A percentile compares a stretch with the other conserved stretches of the same genome.
These are phyloP conservation scores for Inonotus obliquus DNA, from an alignment of 1,284 basidiomycete genomes.

Conservation along the genomic window DNA sequence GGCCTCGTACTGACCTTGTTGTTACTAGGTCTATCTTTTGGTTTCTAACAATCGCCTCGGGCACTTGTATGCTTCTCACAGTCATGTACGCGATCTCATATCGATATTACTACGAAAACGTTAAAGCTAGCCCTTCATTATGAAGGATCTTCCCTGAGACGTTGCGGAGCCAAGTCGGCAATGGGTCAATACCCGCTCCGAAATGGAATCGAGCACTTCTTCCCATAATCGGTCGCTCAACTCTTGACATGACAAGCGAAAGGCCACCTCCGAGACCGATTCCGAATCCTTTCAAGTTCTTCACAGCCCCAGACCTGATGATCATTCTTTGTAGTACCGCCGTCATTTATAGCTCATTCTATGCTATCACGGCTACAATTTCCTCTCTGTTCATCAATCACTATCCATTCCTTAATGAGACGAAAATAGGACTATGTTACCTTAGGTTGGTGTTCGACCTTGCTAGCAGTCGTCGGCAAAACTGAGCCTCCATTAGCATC, in stretches of 20 bases:
- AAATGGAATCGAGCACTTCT: conserved; percentile 49
- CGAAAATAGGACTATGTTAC: conserved; percentile 66
- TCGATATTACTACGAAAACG: not conserved
- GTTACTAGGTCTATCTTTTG: conserved; percentile 66
- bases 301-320: conserved; percentile 56
- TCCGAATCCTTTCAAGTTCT: conserved; percentile 55
- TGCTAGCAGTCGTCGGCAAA: conserved; percentile 49
- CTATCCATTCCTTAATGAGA: conserved; percentile 60
- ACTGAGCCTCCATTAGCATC: conserved; percentile 25
- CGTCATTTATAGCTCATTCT: conserved; percentile 55
- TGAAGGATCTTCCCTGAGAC: conserved; percentile 47
- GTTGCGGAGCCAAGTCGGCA: conserved; percentile 47
- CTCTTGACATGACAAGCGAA: conserved; percentile 18
- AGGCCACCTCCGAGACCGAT: conserved; percentile 34
- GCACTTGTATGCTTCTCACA: conserved; percentile 47
- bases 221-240: conserved; percentile 42
- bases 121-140: not conserved
- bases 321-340: conserved; percentile 60
- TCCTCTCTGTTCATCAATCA: conserved; percentile 54
- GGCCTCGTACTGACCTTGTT: not conserved
- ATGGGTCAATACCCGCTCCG: conserved; percentile 49
- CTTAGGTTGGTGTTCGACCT: conserved; percentile 27
- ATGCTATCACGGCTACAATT: conserved; percentile 60
- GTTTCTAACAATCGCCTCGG: conserved; percentile 66
- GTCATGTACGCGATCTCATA: conserved; percentile 40